Evolutionary conservation across 140 eudicot genomes (phyloP), one percentile per base, ranked within the genome.

Genomic region (Bidens hawaiensis): DNA sequence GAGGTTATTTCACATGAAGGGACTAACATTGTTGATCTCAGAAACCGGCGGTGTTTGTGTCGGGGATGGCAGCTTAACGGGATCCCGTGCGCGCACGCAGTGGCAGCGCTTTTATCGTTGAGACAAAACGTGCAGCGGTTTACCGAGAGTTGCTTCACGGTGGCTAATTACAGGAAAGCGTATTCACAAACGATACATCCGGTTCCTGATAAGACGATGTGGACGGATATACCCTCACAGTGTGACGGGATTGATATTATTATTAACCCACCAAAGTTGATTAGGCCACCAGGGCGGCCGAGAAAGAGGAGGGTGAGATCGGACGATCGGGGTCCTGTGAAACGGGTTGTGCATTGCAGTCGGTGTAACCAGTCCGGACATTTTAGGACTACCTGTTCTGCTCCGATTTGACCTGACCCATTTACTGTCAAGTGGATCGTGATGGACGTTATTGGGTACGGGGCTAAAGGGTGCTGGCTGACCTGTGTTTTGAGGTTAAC

Each of bases 141-240:
- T 62, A 82, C 98, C 0, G 98, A 91, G 74, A 82, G 91, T 22
- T 91, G 96, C 60, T 91, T 84, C 55, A 87, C 95, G 0, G 86
- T 82, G 15, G 85, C 95, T 3, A 75, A 80, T 6, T 91, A 91
- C 15, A 40, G 96, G 49, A 91, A 84, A 69, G 78, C 96, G 0
- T 91, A 91, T 61, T 91, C 98, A 0, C 95, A 91, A 54, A 91
- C 95, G 0, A 91, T 91, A 33, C 96, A 87, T 69, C 98, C 98
- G 1, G 76, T 91, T 30, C 96, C 98, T 0, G 96, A 91, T 67
- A 84, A 64, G 57, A 79, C 83, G 0, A 60, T 76, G 3, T 91
- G 98, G 98, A 8, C 75, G 74, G 1, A 60, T 66, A 12, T 38
- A 38, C 45, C 16, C 45, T 34, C 66, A 24, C 73, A 14, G 16